Evolutionary conservation across 148 eudicot species (phyloP), one percentile per base, ranked within the genome.

Genomic region (Rhododendron henanense): DNA sequence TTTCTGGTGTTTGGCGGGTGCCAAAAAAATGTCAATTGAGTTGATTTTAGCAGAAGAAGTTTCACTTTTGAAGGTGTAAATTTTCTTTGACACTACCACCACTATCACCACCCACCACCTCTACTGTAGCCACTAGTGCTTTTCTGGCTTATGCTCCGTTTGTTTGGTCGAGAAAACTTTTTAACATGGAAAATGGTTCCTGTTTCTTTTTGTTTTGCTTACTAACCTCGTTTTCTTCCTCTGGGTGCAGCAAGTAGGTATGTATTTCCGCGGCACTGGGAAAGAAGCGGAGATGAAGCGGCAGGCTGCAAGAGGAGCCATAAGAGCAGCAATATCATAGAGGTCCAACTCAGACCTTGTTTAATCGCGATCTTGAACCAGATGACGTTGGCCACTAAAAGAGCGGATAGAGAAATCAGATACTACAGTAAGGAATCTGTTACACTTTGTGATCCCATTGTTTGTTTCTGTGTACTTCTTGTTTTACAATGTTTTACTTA

Each of bases 191-290:
- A 69, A 31, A 28, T 11, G 18, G 75, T 69, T 69, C 16, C n/a
- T 44, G 50, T 47, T 39, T 78, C 53, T 1, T 33, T 6, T 31
- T 61, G 53, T 15, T 39, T 41, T 48, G 19, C 48, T 83, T 50
- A 59, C 21, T 71, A 6, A 10, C 59, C 41, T 45, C 48, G 5
- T 44, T 25, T 8, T 79, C 55, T 87, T 4, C n/a, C 61, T 16
- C 71, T 33, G 76, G 19, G 15, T 85, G 90, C 92, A 91, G 93
- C 92, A 90, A 91, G 93, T 91, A 51, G 88, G 85, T 83, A 87
- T 87, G 93, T 91, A 91, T 31, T 91, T 90, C 92, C 90, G 93
- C 25, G 91, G 93, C 57, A 90, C 90, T 48, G 92, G 92, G 11
- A 82, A 84, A 87, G 85, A 87, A 23, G 87, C 91, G 21, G 90